These are phyloP conservation scores for Arthrobotrys musiformis DNA, from an alignment of 2,329 filamentous ascomycete species.

Conservation along the genomic window DNA sequence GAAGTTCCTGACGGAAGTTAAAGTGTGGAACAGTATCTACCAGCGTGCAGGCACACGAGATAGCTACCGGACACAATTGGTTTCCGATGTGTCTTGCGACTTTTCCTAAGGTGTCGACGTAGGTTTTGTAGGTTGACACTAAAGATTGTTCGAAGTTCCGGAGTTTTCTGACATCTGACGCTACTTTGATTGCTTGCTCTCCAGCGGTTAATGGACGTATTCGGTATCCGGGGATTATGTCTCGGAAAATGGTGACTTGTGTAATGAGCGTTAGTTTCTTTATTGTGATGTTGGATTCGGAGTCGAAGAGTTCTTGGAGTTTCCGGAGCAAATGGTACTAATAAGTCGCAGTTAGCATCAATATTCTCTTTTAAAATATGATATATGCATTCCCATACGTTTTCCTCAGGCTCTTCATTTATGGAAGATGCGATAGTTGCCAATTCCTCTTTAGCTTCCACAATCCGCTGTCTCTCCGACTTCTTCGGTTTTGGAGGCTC, in stretches of 20 bases:
- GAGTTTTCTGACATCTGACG: constrained; percentile 87
- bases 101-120: constrained; percentile 78
- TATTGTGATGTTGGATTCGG: constrained; percentile 71
- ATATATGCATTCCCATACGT: constrained; percentile 77
- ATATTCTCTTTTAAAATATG: background rate
- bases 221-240: constrained; percentile 94
- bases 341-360: constrained; percentile 8
- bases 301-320: constrained; percentile 57
- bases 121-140: constrained; percentile 83
- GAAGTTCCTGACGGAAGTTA: constrained; percentile 89
- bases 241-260: constrained; percentile 90
- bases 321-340: constrained; percentile 47
- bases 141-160: constrained; percentile 88
- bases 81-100: constrained; percentile 68
- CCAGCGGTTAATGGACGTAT: constrained; percentile 85
- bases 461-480: constrained; percentile 80
- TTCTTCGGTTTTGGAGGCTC: constrained; percentile 71
- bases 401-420: constrained; percentile 93
- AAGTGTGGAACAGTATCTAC: constrained; percentile 89
- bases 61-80: constrained; percentile 69
- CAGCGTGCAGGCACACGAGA: constrained; percentile 85
- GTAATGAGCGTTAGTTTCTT: constrained; percentile 87
- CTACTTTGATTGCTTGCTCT: constrained; percentile 79
- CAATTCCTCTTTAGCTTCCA: constrained; percentile 89
- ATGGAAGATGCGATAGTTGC: constrained; percentile 82